Percentiles rank a stretch among this genome's conserved stretches.
These are phyloP conservation scores for Sporothrix variecibatus DNA, from an alignment of 2,329 filamentous ascomycete species.

Conservation along the genomic window DNA sequence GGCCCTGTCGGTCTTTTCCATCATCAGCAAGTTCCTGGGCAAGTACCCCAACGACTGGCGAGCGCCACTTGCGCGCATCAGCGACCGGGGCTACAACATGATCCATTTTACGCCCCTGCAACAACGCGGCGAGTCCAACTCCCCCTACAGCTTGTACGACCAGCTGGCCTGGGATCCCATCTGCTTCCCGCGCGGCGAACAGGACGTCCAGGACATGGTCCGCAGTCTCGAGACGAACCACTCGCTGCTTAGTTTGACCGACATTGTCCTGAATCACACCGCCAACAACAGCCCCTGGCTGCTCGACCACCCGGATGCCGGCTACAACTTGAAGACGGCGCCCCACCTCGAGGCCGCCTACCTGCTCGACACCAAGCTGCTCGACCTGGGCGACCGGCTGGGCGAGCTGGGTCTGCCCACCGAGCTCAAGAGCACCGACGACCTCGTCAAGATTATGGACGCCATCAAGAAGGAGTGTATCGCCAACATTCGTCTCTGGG, in stretches of 20 bases:
- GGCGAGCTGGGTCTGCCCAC: conserved; percentile 72
- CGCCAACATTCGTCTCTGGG: conserved; percentile 78
- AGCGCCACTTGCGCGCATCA: conserved; percentile 84
- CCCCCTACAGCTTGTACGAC: conserved; percentile 94
- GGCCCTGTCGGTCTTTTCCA: conserved; percentile 86
- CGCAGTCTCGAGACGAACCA: conserved; percentile 80
- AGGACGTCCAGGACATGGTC: conserved; percentile 76
- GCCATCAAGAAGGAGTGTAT: conserved; percentile 81
- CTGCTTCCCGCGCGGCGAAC: conserved; percentile 81
- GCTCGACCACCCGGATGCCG: conserved; percentile 88
- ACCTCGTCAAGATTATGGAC: conserved; percentile 80
- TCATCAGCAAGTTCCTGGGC: conserved; percentile 98
- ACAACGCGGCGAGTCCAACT: conserved; percentile 85
- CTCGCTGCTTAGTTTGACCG: conserved; percentile 83
- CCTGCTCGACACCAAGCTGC: conserved; percentile 60
- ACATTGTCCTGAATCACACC: conserved; percentile 98
- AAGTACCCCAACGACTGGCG: conserved; percentile 87
- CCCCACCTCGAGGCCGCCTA: conserved; percentile 72
- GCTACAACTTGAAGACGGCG: conserved; percentile 90
- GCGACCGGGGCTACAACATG: conserved; percentile 95
- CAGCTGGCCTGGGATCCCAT: conserved; percentile 82
- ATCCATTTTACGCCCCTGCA: conserved; percentile 96
- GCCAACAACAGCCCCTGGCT: conserved; percentile 95
- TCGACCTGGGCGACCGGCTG: conserved; percentile 79
- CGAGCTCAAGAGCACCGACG: conserved; percentile 67